Evolutionary conservation across 495 filamentous ascomycete species (phyloP), one percentile per base, ranked within the genome.

Genomic region (Penicillium turbatum): DNA sequence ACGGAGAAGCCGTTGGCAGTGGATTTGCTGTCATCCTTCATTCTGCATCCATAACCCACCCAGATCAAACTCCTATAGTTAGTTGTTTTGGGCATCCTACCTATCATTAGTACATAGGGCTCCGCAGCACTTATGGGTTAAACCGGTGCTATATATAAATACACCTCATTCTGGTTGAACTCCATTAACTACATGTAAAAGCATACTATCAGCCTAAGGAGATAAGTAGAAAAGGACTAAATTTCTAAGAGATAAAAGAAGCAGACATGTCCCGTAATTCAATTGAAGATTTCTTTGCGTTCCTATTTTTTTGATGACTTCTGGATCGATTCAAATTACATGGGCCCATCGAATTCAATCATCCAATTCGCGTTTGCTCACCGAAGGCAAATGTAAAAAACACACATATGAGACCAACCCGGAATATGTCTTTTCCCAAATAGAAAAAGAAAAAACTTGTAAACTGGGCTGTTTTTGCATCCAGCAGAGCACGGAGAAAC

Each of bases 311-410:
- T 65, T 62, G 53, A 59, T 62, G 64, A 67, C 57, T 61, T 65
- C 46, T 61, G 59, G 51, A 55, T 68, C 59, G 62, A 70, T 65
- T 66, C 69, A 66, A 70, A 69, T 67, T 71, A 70, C 68, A 71
- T 63, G 59, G 49, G 46, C 48, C 51, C 54, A 49, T 63, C 67
- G 60, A 59, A 53, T 63, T 66, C 56, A 60, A 30, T 62, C 62
- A 63, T 66, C 60, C 60, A 66, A 66, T 63, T 66, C 63, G 57
- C 60, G 50, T 61, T 66, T 63, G 60, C 61, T 59, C 60, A 60
- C 60, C 47, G 47, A 59, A 53, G 51, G 50, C 37, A 63, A 54
- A 63, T 63, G 57, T 61, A 49, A 63, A 54, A 57, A 53, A 41
- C 54, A 53, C 45, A 62, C 49, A 54, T 26, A 54, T 39, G 56